A percentile compares a stretch with the other conserved stretches of the same genome.
These are phyloP conservation scores for Bretschneidera sinensis DNA, from an alignment of 345 rosid genomes.

Conservation along the genomic window DNA sequence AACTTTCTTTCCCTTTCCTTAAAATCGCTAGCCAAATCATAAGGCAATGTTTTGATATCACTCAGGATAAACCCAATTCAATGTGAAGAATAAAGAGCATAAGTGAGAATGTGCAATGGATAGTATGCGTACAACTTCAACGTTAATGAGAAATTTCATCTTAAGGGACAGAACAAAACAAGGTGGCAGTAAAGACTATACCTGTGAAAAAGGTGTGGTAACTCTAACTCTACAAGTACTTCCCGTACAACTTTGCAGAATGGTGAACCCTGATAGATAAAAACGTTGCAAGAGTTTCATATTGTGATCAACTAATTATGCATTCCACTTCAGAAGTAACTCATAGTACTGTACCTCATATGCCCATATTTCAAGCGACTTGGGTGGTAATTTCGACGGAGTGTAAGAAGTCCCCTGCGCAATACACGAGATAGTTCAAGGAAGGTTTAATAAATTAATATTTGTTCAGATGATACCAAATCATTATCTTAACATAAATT, in stretches of 20 bases:
- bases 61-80: background rate
- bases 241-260: slow-evolving; percentile 84
- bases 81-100: background rate
- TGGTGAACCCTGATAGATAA: slow-evolving; percentile 64
- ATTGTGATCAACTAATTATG: background rate
- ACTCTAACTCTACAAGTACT: slow-evolving; percentile 76
- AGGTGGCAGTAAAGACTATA: slow-evolving; percentile 17
- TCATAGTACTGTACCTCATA: slow-evolving; percentile 47
- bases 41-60: no score
- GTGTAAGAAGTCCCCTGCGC: slow-evolving; percentile 68
- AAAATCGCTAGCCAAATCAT: no score
- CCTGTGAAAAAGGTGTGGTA: slow-evolving; percentile 76
- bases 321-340: background rate
- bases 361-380: slow-evolving; percentile 86
- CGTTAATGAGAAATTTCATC: no score
- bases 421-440: slow-evolving; percentile 1
- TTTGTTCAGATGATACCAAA: background rate
- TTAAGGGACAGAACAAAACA: no score
- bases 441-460: background rate
- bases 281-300: background rate
- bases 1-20: no score
- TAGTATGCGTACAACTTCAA: no score
- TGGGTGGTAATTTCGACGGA: slow-evolving; percentile 78
- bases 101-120: no score
- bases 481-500: no score